Base-by-base conservation (phyloP, 805 yeast species). In the Torulaspora delbrueckii region DNA sequence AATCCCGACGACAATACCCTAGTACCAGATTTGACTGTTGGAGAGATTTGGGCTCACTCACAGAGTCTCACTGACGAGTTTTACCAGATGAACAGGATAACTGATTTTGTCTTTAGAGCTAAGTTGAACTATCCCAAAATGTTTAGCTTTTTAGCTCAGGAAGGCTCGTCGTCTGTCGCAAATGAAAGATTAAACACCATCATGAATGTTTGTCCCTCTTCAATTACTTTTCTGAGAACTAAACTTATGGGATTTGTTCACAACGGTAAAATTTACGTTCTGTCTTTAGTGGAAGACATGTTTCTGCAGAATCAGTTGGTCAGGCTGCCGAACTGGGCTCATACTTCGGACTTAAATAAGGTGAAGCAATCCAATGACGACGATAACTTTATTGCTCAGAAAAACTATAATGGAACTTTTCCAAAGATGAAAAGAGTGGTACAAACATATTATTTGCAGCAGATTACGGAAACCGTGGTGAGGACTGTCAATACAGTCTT, bases 1-100 rank as follows among this genome's bases (percentile, higher is more conserved):
- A 89, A 95, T 60, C 98, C 98, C 0, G 98, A 93, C 49, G 87
- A 91, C 47, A 76, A 82, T 30, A 71, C 82, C 2, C 68, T 93
- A 13, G 85, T 87, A 4, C 79, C 81, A 2, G 82, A 76, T 39
- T 78, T 86, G 58, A 87, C 84, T 51, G 86, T 93, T 12, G 99
- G 99, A 23, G 99, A 93, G 64, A 82, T 93, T 27, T 93, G 98
- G 98, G 86, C 93, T n/a, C 96, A 90, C 57, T 84, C 95, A 35
- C 91, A 91, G 1, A 85, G 95, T 49, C 67, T 93, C 5, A 82
- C 95, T 2, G 96, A 64, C 42, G 69, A 60, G 45, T 66, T 66
- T 43, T 66, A 57, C 43, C 68, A 65, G 31, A 53, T 66, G 62
- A 66, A 60, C 30, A 57, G 58, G 32, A 63, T 66, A 2, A 66